These are phyloP conservation scores for Casuarina cunninghamiana DNA, from an alignment of 306 rosid species.

Conservation along the genomic window DNA sequence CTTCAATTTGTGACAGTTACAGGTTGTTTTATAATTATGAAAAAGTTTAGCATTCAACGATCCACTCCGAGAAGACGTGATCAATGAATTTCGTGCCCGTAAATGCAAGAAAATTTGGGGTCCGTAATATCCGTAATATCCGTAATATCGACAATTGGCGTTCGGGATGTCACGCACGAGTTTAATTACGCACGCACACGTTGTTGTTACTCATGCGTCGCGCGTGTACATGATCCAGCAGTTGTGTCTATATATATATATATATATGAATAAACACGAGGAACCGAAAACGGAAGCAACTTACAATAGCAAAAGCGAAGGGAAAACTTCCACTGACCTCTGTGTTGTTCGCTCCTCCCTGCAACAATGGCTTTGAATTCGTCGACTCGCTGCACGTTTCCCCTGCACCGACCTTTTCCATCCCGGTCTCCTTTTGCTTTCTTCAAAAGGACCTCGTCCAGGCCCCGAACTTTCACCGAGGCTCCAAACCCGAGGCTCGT, in stretches of 20 bases:
- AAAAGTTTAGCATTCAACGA: too few species aligned
- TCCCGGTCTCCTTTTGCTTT: slow-evolving; percentile 30
- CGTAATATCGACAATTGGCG: too few species aligned
- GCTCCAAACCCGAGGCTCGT: slow-evolving; percentile 35
- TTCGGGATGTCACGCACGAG: too few species aligned
- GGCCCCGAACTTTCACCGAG: slow-evolving; percentile 31
- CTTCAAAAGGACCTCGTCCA: slow-evolving; percentile 23
- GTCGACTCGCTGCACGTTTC: slow-evolving; percentile 39
- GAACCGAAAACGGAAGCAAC: background rate
- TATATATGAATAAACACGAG: too few species aligned
- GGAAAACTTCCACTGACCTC: background rate
- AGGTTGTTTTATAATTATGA: too few species aligned
- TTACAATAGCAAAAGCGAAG: background rate
- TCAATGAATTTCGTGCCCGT: too few species aligned
- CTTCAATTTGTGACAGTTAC: too few species aligned
- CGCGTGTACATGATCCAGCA: background rate
- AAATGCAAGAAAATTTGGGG: too few species aligned
- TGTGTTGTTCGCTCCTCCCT: background rate
- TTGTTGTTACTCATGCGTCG: background rate
- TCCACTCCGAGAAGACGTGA: too few species aligned
- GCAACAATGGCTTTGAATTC: slow-evolving; percentile 52
- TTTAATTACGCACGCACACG: too few species aligned
- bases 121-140: too few species aligned
- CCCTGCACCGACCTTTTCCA: slow-evolving; percentile 37
- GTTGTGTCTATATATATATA: background rate